These are phyloP conservation scores for Fraxinus sp. DNA, from an alignment of 305 asterid species.

Conservation along the genomic window DNA sequence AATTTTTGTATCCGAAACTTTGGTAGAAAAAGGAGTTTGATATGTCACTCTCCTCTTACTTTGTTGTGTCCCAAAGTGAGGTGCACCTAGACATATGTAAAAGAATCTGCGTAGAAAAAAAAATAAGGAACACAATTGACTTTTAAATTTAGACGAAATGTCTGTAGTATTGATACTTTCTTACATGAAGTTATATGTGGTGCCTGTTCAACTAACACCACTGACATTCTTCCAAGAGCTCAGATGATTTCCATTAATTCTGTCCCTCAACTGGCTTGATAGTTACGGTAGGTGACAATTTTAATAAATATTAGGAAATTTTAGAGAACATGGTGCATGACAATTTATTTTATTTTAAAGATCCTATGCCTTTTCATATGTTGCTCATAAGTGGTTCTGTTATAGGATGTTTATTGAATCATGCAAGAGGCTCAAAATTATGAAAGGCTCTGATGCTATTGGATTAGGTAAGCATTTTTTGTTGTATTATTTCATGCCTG, in stretches of 20 bases:
- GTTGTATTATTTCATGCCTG: neutral
- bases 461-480: conserved; percentile 56
- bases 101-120: neutral
- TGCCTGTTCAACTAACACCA: neutral
- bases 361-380: neutral
- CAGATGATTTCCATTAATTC: neutral
- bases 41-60: neutral
- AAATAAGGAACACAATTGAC: neutral
- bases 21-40: neutral
- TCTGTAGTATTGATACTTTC: neutral
- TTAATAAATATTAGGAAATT: neutral
- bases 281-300: neutral
- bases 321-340: neutral
- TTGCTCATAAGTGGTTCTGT: conserved; percentile 17
- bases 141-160: neutral
- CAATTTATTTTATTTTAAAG: neutral
- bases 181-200: neutral
- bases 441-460: conserved; percentile 87
- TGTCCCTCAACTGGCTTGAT: neutral
- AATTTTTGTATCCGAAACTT: neutral
- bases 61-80: neutral
- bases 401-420: conserved; percentile 73
- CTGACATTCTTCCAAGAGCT: neutral
- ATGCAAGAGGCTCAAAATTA: conserved; percentile 85
- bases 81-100: neutral